These are phyloP conservation scores for Phoenix dactylifera DNA, from an alignment of 176 grass and related monocot genomes.

Conservation along the genomic window DNA sequence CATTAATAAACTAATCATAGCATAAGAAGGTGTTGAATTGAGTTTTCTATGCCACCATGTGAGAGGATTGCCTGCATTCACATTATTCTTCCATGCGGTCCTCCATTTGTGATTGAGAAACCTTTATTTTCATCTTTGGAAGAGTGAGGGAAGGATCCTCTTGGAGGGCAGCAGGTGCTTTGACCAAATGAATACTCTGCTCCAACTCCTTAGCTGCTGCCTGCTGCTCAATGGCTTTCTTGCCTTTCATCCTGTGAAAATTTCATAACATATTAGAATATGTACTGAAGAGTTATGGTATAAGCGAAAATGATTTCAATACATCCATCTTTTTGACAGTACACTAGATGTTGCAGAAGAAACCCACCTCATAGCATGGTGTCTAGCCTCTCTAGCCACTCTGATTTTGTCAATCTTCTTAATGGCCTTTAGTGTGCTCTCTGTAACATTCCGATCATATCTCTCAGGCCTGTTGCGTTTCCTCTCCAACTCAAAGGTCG, in stretches of 20 bases:
- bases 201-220: slow-evolving; percentile 51
- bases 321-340: neutral
- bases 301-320: neutral
- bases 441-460: slow-evolving; percentile 63
- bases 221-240: slow-evolving; percentile 27
- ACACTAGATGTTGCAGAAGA: neutral
- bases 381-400: slow-evolving; percentile 40
- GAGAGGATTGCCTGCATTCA: too few species aligned
- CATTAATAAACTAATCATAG: too few species aligned
- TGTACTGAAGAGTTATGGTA: neutral
- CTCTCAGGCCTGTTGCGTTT: slow-evolving; percentile 84
- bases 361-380: slow-evolving; percentile 46
- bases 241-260: slow-evolving; percentile 38
- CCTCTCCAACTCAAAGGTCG: slow-evolving; percentile 95
- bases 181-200: slow-evolving; percentile 45
- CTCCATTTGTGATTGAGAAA: slow-evolving; percentile 36
- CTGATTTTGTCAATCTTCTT: slow-evolving; percentile 60
- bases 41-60: too few species aligned
- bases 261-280: slow-evolving; percentile 1
- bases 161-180: slow-evolving; percentile 23
- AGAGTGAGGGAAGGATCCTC: slow-evolving; percentile 20
- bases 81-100: slow-evolving; percentile 60
- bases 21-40: too few species aligned
- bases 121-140: slow-evolving; percentile 44
- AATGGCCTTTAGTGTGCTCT: slow-evolving; percentile 60